Evolutionary conservation across 2,329 filamentous ascomycete species (phyloP).

Genomic region (Hansfordia pulvinata): DNA sequence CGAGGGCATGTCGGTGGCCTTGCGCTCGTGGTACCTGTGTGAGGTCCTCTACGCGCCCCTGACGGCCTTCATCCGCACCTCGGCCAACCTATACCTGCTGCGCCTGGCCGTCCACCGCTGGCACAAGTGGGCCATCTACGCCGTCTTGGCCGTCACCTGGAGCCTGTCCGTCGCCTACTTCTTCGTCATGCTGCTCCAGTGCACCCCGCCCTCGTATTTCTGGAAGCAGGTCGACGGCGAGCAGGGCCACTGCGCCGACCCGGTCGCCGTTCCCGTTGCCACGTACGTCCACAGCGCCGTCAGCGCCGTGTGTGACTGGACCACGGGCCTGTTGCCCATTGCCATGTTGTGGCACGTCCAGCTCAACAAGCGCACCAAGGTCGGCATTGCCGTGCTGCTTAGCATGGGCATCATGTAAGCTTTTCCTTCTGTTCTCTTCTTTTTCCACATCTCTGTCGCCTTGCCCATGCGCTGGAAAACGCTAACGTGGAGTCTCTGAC

Average conservation of each 20-base stretch:
- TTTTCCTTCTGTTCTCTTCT: fast-evolving
- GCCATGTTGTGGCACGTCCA: constrained; percentile 35
- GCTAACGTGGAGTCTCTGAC: no score
- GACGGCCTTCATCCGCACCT: constrained; percentile 23
- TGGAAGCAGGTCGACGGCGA: constrained; percentile 26
- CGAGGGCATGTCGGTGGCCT: constrained; percentile 12
- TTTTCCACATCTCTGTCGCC: not conserved
- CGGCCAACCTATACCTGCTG: constrained; percentile 25
- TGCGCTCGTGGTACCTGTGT: constrained; percentile 23
- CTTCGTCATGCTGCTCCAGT: constrained; percentile 35
- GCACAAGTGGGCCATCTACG: constrained; percentile 20
- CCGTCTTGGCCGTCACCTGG: constrained; percentile 20
- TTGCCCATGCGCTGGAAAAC: not conserved
- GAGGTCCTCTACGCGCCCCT: constrained; percentile 25
- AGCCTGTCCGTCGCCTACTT: constrained; percentile 23
- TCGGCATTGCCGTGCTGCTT: constrained; percentile 29
- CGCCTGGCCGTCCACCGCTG: constrained; percentile 20
- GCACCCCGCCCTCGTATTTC: constrained; percentile 31
- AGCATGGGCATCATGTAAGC: constrained; percentile 35
- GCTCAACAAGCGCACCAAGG: constrained; percentile 30
- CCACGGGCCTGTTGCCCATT: constrained; percentile 33
- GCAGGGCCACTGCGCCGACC: constrained; percentile 24
- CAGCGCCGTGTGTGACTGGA: constrained; percentile 30
- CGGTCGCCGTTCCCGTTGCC: constrained; percentile 23
- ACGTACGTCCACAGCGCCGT: constrained; percentile 32